phyloP scores from a whole-genome alignment of 192 early-diverging fungal species.

The Coemansia erecta region DNA sequence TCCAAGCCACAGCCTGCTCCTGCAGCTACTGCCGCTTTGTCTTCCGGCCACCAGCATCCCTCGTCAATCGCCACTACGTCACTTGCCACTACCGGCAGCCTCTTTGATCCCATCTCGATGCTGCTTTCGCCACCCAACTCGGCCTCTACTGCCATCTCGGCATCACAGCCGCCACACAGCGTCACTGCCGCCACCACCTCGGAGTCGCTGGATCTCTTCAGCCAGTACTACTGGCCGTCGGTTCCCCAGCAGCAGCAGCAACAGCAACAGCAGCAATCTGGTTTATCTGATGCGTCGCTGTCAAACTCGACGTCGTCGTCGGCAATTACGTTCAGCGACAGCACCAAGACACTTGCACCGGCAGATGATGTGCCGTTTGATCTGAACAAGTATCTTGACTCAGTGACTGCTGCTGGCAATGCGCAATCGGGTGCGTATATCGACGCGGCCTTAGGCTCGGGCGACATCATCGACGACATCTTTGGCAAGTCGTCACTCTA shows the following conservation, averaged over 20 bases:
- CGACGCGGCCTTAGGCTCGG: constrained; percentile 4
- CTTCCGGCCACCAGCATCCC: too few species aligned
- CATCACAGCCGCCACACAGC: too few species aligned
- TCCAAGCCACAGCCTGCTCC: neutral
- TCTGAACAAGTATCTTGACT: constrained; percentile 16
- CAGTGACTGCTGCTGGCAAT: neutral
- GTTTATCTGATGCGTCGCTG: neutral
- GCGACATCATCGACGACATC: constrained; percentile 12
- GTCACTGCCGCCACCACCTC: too few species aligned
- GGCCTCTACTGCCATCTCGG: neutral
- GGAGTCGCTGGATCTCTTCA: constrained; percentile 4
- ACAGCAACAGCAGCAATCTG: too few species aligned
- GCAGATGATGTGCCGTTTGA: constrained; percentile 17
- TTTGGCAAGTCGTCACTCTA: constrained; percentile 10
- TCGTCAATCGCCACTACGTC: neutral
- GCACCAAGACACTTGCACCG: neutral
- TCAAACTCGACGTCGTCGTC: neutral
- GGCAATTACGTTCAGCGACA: neutral
- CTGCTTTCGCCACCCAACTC: constrained; percentile 30
- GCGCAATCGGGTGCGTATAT: neutral
- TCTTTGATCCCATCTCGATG: constrained; percentile 32
- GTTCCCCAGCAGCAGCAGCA: neutral
- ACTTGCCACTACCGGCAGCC: neutral
- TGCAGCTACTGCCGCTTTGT: neutral
- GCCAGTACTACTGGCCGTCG: constrained; percentile 11